A percentile compares a stretch with the other conserved stretches of the same genome.
phyloP scores from a whole-genome alignment of 257 asterid species.

The Salvia hispanica region DNA sequence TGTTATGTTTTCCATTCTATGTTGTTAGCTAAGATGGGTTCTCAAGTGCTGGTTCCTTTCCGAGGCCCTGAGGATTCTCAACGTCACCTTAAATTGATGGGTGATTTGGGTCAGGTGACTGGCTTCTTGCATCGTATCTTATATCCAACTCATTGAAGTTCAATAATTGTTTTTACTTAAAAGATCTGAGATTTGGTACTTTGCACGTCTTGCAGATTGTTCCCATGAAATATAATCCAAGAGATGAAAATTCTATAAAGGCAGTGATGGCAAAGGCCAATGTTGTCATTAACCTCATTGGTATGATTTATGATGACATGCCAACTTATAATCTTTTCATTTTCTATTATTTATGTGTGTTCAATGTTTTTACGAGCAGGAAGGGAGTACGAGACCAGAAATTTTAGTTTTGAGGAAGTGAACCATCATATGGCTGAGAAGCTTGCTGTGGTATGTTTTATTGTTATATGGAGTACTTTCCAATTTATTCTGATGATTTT shows the following conservation, averaged over 20 bases:
- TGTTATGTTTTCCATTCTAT: constrained; percentile 18
- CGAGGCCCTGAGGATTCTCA: constrained; percentile 94
- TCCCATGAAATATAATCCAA: constrained; percentile 92
- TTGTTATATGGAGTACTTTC: neutral
- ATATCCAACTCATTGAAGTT: neutral
- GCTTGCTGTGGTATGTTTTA: constrained; percentile 68
- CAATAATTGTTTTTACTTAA: neutral
- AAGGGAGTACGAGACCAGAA: constrained; percentile 92
- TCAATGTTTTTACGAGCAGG: constrained; percentile 51
- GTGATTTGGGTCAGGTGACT: constrained; percentile 94
- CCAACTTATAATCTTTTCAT: neutral
- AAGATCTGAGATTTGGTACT: neutral
- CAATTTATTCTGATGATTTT: neutral
- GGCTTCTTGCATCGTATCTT: constrained; percentile 7
- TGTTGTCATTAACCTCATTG: constrained; percentile 97
- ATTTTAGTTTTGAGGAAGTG: constrained; percentile 92
- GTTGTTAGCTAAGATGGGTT: constrained; percentile 82
- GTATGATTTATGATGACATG: constrained; percentile 35
- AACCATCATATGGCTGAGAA: constrained; percentile 86
- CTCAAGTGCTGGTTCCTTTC: constrained; percentile 93
- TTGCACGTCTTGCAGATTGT: constrained; percentile 61
- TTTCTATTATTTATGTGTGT: constrained; percentile 16
- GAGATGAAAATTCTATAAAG: constrained; percentile 87
- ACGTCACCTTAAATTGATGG: constrained; percentile 99
- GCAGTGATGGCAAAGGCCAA: constrained; percentile 99